Conservation (phyloP, 768 basidiomycete species). For the Podaxis sp. region DNA sequence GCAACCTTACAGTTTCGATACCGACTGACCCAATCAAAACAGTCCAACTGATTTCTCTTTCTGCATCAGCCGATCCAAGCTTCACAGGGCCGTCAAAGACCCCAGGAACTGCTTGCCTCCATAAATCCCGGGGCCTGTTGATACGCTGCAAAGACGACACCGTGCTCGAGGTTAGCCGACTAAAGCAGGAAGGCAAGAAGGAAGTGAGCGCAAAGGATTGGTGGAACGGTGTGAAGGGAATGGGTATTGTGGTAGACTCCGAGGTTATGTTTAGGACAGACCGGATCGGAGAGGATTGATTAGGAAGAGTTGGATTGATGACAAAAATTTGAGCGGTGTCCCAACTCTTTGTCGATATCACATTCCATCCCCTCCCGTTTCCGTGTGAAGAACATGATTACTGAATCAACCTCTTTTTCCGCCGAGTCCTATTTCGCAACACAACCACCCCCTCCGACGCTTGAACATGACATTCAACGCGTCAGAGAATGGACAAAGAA, state of each 20-base stretch:
- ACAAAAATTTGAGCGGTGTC: conserved; percentile 1
- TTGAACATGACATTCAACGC: conserved; percentile 61
- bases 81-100: conserved; percentile 10
- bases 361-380: background rate
- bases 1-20: conserved; percentile 14
- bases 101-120: conserved; percentile 42
- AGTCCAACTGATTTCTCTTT: conserved; percentile 33
- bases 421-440: conserved; percentile 89
- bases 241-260: conserved; percentile 7
- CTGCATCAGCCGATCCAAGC: conserved; percentile 11
- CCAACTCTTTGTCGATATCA: background rate
- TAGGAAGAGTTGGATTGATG: conserved; percentile 8
- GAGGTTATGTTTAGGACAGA: conserved; percentile 5
- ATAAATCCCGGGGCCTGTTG: conserved; percentile 35
- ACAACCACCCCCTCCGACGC: conserved; percentile 70
- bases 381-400: conserved; percentile 19
- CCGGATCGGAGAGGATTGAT: background rate
- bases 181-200: conserved; percentile 61
- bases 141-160: conserved; percentile 53
- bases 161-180: conserved; percentile 45
- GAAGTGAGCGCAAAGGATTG: conserved; percentile 58
- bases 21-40: conserved; percentile 23
- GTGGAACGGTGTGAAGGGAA: conserved; percentile 65
- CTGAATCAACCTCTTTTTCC: conserved; percentile 56
- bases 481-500: conserved; percentile 67